Conservation (phyloP, 2,329 filamentous ascomycete species). For the Colletotrichum eremochloae region DNA sequence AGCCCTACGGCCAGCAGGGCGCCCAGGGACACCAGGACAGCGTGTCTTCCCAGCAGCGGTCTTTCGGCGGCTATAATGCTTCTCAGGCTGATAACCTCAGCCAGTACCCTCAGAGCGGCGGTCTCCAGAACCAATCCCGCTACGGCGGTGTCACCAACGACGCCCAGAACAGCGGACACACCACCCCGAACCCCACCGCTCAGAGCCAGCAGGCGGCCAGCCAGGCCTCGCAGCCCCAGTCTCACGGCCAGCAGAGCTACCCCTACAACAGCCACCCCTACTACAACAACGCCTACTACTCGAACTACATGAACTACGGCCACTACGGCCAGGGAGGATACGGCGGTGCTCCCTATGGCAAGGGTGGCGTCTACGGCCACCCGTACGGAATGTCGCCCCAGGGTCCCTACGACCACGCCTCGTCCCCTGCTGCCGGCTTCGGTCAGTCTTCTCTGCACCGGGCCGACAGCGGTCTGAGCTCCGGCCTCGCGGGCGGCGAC, state of each 20-base stretch:
- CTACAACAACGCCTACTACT: constrained; percentile 73
- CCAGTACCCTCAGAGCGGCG: constrained; percentile 82
- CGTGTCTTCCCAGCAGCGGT: constrained; percentile 77
- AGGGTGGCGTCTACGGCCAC: constrained; percentile 68
- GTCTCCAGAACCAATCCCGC: constrained; percentile 67
- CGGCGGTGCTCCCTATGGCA: constrained; percentile 64
- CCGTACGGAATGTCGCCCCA: constrained; percentile 70
- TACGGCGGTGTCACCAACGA: constrained; percentile 73
- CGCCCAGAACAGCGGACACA: constrained; percentile 87
- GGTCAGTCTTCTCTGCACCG: constrained; percentile 66
- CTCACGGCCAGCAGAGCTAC: constrained; percentile 63
- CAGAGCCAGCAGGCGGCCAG: constrained; percentile 63
- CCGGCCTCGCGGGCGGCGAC: constrained; percentile 66
- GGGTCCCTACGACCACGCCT: constrained; percentile 68
- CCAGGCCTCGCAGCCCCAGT: constrained; percentile 60
- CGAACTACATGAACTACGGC: constrained; percentile 69
- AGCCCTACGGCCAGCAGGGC: constrained; percentile 69
- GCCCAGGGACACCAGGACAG: constrained; percentile 80
- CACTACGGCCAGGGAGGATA: constrained; percentile 67
- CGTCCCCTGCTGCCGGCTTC: constrained; percentile 67
- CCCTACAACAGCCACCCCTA: constrained; percentile 70
- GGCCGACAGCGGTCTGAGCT: constrained; percentile 63
- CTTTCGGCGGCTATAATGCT: constrained; percentile 81
- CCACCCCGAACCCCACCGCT: constrained; percentile 85
- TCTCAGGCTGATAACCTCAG: constrained; percentile 72